These are phyloP conservation scores for Lolium rigidum DNA, from an alignment of 176 grass and related monocot genomes.

Conservation along the genomic window DNA sequence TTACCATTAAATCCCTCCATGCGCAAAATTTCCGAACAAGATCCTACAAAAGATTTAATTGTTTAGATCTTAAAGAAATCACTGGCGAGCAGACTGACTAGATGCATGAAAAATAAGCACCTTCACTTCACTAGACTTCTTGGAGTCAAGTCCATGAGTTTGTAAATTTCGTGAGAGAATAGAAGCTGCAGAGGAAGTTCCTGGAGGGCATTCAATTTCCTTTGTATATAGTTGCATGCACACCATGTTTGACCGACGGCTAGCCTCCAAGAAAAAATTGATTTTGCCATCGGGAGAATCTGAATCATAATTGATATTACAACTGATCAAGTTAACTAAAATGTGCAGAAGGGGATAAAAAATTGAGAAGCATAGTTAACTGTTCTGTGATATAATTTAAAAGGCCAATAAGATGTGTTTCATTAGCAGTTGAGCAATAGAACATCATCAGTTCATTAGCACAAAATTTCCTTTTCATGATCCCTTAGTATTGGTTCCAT, in stretches of 20 bases:
- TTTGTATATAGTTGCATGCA: conserved; percentile 92
- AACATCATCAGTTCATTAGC: conserved; percentile 4
- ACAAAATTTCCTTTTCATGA: conserved; percentile 10
- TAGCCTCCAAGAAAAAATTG: conserved; percentile 84
- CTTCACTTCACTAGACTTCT: conserved; percentile 76
- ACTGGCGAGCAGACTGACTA: conserved; percentile 22
- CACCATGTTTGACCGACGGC: conserved; percentile 83
- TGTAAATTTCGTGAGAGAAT: conserved; percentile 84
- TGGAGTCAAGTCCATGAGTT: conserved; percentile 59
- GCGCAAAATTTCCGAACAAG: conserved; percentile 90
- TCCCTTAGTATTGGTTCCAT: conserved; percentile 30
- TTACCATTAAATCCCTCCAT: conserved; percentile 99
- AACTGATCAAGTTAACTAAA: conserved; percentile 54
- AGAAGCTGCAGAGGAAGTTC: conserved; percentile 78
- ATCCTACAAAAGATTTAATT: conserved; percentile 65
- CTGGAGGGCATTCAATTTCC: conserved; percentile 80
- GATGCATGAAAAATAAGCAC: conserved; percentile 58
- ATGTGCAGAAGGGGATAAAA: conserved; percentile 27
- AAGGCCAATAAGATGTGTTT: conserved; percentile 1
- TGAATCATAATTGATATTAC: conserved; percentile 71
- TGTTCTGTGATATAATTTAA: conserved; percentile 4
- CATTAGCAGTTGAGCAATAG: conserved; percentile 10
- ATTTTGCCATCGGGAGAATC: conserved; percentile 70
- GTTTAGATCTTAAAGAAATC: conserved; percentile 28
- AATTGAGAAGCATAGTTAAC: neutral